A percentile compares a stretch with the other conserved stretches of the same genome.
These are phyloP conservation scores for Hypericum perforatum DNA, from an alignment of 345 rosid species.

Conservation along the genomic window DNA sequence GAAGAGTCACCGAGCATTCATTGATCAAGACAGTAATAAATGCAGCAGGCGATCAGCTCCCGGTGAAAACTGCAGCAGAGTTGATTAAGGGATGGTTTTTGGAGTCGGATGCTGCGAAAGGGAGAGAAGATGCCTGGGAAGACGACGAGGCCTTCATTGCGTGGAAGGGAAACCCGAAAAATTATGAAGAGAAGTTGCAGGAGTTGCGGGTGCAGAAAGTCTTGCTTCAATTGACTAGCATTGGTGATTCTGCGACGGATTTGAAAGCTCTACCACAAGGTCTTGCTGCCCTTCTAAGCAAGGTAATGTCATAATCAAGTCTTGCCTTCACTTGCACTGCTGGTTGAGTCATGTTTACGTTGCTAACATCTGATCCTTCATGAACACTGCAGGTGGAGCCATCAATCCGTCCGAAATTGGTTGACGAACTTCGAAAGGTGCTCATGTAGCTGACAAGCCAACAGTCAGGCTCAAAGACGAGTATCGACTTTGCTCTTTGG, in stretches of 20 bases:
- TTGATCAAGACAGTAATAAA: constrained; percentile 42
- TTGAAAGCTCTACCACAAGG: constrained; percentile 81
- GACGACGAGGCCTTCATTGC: constrained; percentile 73
- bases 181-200: constrained; percentile 50
- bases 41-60: constrained; percentile 59
- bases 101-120: constrained; percentile 43
- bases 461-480: background rate
- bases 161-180: constrained; percentile 58
- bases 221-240: constrained; percentile 48
- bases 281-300: constrained; percentile 72
- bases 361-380: constrained; percentile 12
- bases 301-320: constrained; percentile 36
- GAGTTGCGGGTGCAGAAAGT: constrained; percentile 76
- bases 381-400: constrained; percentile 70
- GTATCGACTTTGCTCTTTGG: background rate
- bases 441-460: constrained; percentile 25
- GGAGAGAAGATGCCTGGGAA: constrained; percentile 56
- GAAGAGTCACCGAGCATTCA: constrained; percentile 72
- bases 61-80: constrained; percentile 50
- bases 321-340: constrained; percentile 2
- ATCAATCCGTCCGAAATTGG: constrained; percentile 38
- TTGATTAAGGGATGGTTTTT: constrained; percentile 75
- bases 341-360: background rate
- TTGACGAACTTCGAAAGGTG: constrained; percentile 48
- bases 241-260: constrained; percentile 57